Evolutionary conservation across 2,329 filamentous ascomycete genomes (phyloP), one percentile per base, ranked within the genome.

Genomic region (Cadophora sp.): DNA sequence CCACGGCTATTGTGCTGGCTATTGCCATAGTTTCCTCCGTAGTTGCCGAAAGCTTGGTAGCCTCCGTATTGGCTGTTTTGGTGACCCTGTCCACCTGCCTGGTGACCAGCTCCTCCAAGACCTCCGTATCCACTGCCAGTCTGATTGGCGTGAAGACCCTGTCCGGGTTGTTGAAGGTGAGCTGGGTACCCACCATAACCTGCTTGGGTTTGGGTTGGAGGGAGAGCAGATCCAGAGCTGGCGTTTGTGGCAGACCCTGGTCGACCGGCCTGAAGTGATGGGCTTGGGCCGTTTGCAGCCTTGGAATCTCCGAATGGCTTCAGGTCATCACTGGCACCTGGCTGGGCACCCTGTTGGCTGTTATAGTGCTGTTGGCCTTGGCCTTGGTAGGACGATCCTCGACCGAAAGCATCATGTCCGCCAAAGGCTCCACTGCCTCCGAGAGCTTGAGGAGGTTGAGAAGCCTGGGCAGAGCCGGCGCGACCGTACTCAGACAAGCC

Each of bases 31-130:
- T n/a, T n/a, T n/a, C 77, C 77, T 65, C 80, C 77, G 63, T 75
- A 78, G 64, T 72, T 78, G 58, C 73, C 82, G 76, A 76, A 81
- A 77, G 68, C 81, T 79, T 76, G 83, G 69, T 82, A 81, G 66
- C 78, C 80, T 66, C 76, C 75, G 72, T 79, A 78, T 76, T 83
- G 82, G 75, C 75, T 78, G 70, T 70, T 76, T 68, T 81, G 79
- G 66, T 80, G 80, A 39, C 78, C 80, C 67, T 80, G 81, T 33
- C 77, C 80, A 67, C 68, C 73, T 63, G 78, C 80, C 70, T 83
- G 81, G 70, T 83, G 82, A 51, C 77, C 78, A 53, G 83, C 83
- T 58, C 83, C 84, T 65, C 83, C 83, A 47, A 86, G 80, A 51
- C 71, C 75, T 22, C 73, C 74, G 64, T 79, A 79, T 66, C 77